Evolutionary conservation across 1,284 basidiomycete genomes (phyloP).

Genomic region (Mycosarcoma maydis): DNA sequence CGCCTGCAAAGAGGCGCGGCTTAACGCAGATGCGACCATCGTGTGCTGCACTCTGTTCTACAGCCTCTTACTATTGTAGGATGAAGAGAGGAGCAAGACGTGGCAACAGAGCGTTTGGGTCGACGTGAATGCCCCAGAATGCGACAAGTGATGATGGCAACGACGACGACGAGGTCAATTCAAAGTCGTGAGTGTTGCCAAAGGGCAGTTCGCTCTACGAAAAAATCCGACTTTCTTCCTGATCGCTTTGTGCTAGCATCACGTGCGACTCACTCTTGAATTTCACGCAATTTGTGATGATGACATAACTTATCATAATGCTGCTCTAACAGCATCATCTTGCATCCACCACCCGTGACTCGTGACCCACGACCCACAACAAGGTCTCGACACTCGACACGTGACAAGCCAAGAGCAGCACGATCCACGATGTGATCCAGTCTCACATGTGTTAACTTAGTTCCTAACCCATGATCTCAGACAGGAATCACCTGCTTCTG

Average conservation of each 20-base stretch:
- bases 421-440: background rate
- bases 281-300: background rate
- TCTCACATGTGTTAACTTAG: too few relatives aligned
- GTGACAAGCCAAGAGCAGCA: too few relatives aligned
- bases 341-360: too few relatives aligned
- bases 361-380: too few relatives aligned
- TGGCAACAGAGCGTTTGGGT: background rate
- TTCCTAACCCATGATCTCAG: too few relatives aligned
- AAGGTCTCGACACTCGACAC: too few relatives aligned
- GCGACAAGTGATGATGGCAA: conserved; percentile 4
- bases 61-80: too few relatives aligned
- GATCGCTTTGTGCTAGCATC: conserved; percentile 17
- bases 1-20: conserved; percentile 32
- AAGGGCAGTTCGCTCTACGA: conserved; percentile 17
- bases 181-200: too few relatives aligned
- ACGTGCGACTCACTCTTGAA: conserved; percentile 24
- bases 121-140: background rate
- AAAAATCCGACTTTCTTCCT: conserved; percentile 37
- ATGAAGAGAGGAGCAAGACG: background rate
- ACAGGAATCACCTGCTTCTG: too few relatives aligned
- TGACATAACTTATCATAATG: conserved; percentile 10
- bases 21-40: conserved; percentile 28
- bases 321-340: background rate
- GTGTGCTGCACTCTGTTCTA: too few relatives aligned
- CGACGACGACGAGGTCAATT: too few relatives aligned